phyloP scores from a whole-genome alignment of 306 rosid species.

The Casuarina equisetifolia region DNA sequence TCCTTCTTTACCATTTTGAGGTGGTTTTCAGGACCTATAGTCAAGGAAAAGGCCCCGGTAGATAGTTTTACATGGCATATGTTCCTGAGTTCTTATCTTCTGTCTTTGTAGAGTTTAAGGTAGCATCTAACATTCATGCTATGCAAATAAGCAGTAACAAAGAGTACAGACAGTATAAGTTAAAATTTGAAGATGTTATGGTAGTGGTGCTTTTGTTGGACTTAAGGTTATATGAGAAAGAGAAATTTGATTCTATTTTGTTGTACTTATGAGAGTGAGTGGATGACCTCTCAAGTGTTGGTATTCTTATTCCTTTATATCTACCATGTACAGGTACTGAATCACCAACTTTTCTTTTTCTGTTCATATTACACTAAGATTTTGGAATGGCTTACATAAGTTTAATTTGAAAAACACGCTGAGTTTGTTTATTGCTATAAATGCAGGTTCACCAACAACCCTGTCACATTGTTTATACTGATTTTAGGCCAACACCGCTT shows the following conservation, averaged over 20 bases:
- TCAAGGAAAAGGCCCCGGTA: too few species aligned
- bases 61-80: too few species aligned
- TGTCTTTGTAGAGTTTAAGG: background rate
- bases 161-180: background rate
- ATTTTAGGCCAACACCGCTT: slow-evolving; percentile 94
- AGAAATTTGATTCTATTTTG: background rate
- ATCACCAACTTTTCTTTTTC: background rate
- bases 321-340: background rate
- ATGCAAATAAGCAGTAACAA: background rate
- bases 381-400: background rate
- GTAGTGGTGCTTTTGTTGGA: background rate
- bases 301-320: background rate
- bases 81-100: too few species aligned
- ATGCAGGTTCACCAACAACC: slow-evolving; percentile 90
- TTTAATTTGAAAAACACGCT: background rate
- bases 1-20: background rate
- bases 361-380: background rate
- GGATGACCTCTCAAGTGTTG: background rate
- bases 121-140: background rate
- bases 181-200: background rate
- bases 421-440: slow-evolving; percentile 31
- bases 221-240: background rate
- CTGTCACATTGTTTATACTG: slow-evolving; percentile 92
- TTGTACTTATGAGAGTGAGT: background rate
- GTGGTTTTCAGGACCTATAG: too few species aligned